Conservation (phyloP, 108 stramenopile species). For the Cylindrotheca closterium region DNA sequence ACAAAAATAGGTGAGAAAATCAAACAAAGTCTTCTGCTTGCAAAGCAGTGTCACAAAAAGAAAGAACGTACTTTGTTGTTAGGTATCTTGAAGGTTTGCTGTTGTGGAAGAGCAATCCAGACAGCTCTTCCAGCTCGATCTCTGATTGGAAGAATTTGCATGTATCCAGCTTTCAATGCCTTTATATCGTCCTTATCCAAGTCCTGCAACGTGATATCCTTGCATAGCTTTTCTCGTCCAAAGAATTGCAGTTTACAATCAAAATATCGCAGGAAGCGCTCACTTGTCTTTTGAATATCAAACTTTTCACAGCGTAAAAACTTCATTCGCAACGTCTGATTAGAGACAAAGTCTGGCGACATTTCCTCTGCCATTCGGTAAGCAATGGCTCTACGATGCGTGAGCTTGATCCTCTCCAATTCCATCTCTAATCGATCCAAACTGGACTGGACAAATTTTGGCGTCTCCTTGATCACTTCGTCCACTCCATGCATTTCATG, state of each 20-base stretch:
- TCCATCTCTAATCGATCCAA: not conserved
- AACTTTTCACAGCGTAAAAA: conserved; percentile 2
- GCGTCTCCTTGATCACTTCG: conserved; percentile 1
- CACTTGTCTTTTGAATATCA: not conserved
- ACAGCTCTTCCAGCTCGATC: conserved; percentile 14
- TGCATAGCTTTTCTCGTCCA: conserved; percentile 8
- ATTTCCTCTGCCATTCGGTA: not conserved
- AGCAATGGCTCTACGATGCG: not conserved
- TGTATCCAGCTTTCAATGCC: not conserved
- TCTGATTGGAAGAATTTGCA: conserved; percentile 9
- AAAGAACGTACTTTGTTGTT: not conserved
- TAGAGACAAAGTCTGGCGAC: not conserved
- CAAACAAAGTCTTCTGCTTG: not conserved
- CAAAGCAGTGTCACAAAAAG: not conserved
- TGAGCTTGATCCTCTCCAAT: not conserved
- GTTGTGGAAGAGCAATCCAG: not conserved
- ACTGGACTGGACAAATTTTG: not conserved
- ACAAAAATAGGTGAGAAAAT: not conserved
- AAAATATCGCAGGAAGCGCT: conserved; percentile 6
- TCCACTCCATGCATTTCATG: conserved; percentile 19
- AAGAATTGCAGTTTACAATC: conserved; percentile 22
- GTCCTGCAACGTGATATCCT: conserved; percentile 9
- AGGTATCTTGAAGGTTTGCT: conserved; percentile 1
- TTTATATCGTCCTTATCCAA: conserved; percentile 11
- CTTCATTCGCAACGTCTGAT: not conserved